Base-by-base conservation (phyloP, 768 basidiomycete species). In the Tylopilus sp. region DNA sequence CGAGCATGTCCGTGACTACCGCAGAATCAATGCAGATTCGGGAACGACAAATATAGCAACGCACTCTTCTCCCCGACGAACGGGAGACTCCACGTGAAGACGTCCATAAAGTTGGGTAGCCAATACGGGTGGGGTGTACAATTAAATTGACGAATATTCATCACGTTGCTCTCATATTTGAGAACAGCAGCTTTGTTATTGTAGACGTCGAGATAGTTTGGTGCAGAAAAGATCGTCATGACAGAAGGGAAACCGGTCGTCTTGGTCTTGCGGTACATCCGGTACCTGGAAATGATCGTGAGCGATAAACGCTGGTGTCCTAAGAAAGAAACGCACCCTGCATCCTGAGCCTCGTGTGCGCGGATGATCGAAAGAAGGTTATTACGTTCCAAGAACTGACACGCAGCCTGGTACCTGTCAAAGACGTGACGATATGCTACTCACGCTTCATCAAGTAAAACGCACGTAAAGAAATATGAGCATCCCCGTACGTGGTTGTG, bases 81-180 rank as follows among this genome's bases (percentile, higher is more conserved):
- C 1, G 97, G 97, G 54, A 99, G 72, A 76, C 88, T 91, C 97
- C 97, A 99, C 0, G 97, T 98, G 68, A 99, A 99, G 22, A 95
- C 95, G 63, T 98, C 96, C 95, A 98, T 98, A 65, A 99, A 99
- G 71, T 99, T 99, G 5, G 97, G 97, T 49, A 99, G 75, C 96
- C 96, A 98, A 69, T 98, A 98, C 9, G 87, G 87, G 63, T 97
- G 95, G 13, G 95, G 94, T 2, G 88, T 90, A 70, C 90, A 93
- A 72, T 98, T 97, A 76, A 97, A 98, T 67, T 98, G 96, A 41
- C 94, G 84, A 63, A 98, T 98, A 71, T 97, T 98, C 86, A 98
- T 90, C 50, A 96, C 94, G 66, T 99, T 99, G 70, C 91, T 93
- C 74, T 98, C 97, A 66, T 98, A 98, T 74, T 98, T 98, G 66